Base-by-base conservation (phyloP, 805 yeast genomes). In the Ogataea corticis region DNA sequence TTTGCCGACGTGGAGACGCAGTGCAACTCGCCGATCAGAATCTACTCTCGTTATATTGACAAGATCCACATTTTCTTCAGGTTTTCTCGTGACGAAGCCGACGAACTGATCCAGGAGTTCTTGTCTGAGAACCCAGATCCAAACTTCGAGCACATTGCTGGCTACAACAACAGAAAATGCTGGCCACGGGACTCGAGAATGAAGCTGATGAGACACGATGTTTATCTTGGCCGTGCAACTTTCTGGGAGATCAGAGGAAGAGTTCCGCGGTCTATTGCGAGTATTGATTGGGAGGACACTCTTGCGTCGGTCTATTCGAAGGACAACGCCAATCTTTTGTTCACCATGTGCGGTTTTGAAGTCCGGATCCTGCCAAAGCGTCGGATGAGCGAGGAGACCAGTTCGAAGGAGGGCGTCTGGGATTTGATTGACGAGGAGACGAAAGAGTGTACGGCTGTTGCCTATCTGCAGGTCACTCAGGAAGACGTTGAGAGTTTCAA, bases 171-270 rank as follows among this genome's bases (percentile, higher is more conserved):
- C 55, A 85, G 86, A 55, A 82, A 82, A 41, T 90, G 97, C 61
- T 94, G 99, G 99, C 97, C 99, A 3, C 71, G 87, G 36, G 98
- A 94, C 61, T 71, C 83, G 16, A 77, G 97, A 48, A 94, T 94
- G 98, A 79, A 89, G 53, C 67, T 94, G 40, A 83, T 91, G 82
- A 75, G 97, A 35, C 85, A 83, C 47, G 99, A 94, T 67, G 97
- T 92, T 4, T 87, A 89, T 54, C 71, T 94, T 5, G 99, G 98
- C 2, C 72, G 94, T 45, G 97, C 98, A 1, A 85, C 83, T 0
- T 88, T 85, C 61, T 89, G 97, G 96, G 97, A 94, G 63, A 68
- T 94, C 29, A 74, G 81, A 33, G 82, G 85, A 14, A 74, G 98
- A 30, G 65, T 94, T 30, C 98, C 99, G 0, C 64, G 75, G 3